Conservation (phyloP, 2,329 filamentous ascomycete species). For the Colletotrichum magnum region DNA sequence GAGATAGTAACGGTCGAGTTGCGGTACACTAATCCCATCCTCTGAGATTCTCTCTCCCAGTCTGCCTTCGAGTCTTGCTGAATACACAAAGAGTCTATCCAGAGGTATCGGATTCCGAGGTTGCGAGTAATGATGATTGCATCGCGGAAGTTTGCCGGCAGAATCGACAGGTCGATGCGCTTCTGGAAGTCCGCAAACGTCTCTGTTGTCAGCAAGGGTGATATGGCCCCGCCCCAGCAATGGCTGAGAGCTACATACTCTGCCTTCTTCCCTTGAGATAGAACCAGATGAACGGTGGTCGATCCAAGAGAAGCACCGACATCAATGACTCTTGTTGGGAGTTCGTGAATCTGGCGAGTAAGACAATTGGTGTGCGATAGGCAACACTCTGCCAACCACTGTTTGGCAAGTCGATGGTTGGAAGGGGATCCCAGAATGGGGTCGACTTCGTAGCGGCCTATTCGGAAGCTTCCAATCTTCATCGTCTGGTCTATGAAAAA, state of each 20-base stretch:
- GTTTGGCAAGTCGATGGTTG: background rate
- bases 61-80: conserved; percentile 41
- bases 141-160: conserved; percentile 24
- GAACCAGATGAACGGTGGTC: background rate
- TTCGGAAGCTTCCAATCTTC: background rate
- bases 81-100: conserved; percentile 43
- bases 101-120: conserved; percentile 40
- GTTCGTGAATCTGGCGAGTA: background rate
- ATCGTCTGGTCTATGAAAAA: background rate
- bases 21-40: conserved; percentile 34
- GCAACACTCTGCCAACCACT: conserved; percentile 20
- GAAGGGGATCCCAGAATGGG: background rate
- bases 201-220: conserved; percentile 10
- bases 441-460: conserved; percentile 9
- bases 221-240: conserved; percentile 40
- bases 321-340: conserved; percentile 24
- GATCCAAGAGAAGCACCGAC: background rate
- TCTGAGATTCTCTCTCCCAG: conserved; percentile 36
- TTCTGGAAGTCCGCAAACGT: conserved; percentile 7
- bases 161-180: background rate
- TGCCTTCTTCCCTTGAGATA: conserved; percentile 7
- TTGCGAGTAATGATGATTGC: conserved; percentile 30
- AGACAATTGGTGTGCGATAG: conserved; percentile 4
- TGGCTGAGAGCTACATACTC: conserved; percentile 41
- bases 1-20: conserved; percentile 24